Percentiles rank a stretch among this genome's conserved stretches.
These are phyloP conservation scores for Acanthamoeba healyi DNA, from an alignment of 208 protist species.

Conservation along the genomic window DNA sequence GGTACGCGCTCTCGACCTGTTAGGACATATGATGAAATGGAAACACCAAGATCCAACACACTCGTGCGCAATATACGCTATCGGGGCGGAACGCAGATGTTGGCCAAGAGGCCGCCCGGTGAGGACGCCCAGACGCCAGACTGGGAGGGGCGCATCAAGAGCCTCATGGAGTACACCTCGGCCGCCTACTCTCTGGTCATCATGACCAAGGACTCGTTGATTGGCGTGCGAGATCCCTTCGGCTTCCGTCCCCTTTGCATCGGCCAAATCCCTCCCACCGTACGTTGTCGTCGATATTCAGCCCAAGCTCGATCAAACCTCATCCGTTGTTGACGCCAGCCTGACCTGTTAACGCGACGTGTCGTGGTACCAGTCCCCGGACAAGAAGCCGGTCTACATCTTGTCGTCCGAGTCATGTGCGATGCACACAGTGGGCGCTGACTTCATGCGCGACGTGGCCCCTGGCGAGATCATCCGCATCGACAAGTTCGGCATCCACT, in stretches of 20 bases:
- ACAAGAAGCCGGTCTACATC: constrained; percentile 76
- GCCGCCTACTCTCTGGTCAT: constrained; percentile 63
- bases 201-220: constrained; percentile 75
- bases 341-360: too few relatives aligned
- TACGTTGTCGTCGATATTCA: not conserved
- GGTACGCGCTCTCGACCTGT: not conserved
- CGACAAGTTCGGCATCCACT: constrained; percentile 70
- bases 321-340: too few relatives aligned
- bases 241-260: constrained; percentile 81
- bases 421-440: constrained; percentile 82
- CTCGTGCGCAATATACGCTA: not conserved
- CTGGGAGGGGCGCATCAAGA: constrained; percentile 78
- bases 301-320: too few relatives aligned
- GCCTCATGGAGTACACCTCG: constrained; percentile 76
- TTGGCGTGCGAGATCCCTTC: constrained; percentile 76
- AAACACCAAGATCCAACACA: too few relatives aligned
- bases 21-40: too few relatives aligned
- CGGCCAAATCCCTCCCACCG: constrained; percentile 34
- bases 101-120: not conserved
- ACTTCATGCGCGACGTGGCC: constrained; percentile 79
- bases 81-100: not conserved
- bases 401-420: constrained; percentile 87
- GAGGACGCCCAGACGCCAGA: constrained; percentile 66
- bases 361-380: not conserved
- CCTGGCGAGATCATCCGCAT: constrained; percentile 87